Base-by-base conservation (phyloP, 176 grass and related monocot genomes). In the Thinopyrum elongatum region DNA sequence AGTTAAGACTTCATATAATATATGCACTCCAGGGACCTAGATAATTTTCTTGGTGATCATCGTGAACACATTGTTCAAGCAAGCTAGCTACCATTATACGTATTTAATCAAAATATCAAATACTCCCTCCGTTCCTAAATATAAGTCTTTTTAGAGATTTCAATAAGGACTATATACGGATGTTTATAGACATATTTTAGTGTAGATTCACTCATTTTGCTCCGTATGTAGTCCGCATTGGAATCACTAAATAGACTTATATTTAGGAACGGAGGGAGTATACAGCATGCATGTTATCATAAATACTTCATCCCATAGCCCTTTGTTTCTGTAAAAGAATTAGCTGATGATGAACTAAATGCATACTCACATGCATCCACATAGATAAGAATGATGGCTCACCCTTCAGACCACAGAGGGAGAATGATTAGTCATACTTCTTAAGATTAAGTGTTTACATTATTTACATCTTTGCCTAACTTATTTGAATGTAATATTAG, bases 341-440 rank as follows among this genome's bases (percentile, higher is more conserved):
- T 68, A 10, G 21, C 74, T 44, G 57, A 21, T 53, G 35, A 73
- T 73, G 1, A 58, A 16, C 21, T 78, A 21, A 41, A 58, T 22
- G 69, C 42, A 65, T 74, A 69, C 25, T 73, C 61, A 69, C 62
- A 86, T 55, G 30, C 38, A 76, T 53, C 15, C 78, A 51, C 49
- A 62, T 39, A 51, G 3, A 34, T 6, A 81, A 82, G 34, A 82
- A 77, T 61, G 49, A 53, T 77, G 16, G 36, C 10, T 75, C 58
- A 74, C 66, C 65, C 33, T 23, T 86, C 23, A 19, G 29, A 70
- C 11, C 70, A 67, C 62, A 39, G 58, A 38, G 16, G 57, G 39
- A 66, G 64, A 82, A 75, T 75, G 69, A 87, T 81, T 64, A 75
- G 10, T 75, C 78, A 41, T 81, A 35, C 61, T 82, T 82, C 21